Percentiles rank a stretch among this genome's conserved stretches.
Conservation (phyloP, 495 filamentous ascomycete genomes). For the Talaromyces borbonicus region DNA sequence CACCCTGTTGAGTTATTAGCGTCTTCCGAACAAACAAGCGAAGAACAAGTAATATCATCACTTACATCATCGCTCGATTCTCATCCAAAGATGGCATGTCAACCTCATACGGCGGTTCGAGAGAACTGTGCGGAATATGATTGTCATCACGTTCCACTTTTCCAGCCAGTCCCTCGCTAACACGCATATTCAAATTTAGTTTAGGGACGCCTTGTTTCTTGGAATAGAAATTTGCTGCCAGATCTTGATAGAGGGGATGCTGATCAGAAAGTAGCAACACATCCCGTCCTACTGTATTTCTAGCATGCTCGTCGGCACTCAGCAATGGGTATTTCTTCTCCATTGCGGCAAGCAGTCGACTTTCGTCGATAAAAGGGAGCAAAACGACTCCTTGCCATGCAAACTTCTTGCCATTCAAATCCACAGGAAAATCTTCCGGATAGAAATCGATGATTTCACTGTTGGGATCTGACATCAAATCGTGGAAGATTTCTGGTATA, state of each 20-base stretch:
- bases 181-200: conserved; percentile 58
- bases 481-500: conserved; percentile 76
- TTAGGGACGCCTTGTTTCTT: conserved; percentile 63
- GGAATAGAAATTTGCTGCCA: conserved; percentile 76
- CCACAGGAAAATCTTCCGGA: conserved; percentile 83
- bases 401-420: conserved; percentile 97
- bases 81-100: conserved; percentile 69
- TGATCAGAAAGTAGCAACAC: conserved; percentile 73
- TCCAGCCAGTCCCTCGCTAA: conserved; percentile 74
- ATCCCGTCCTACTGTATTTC: conserved; percentile 75
- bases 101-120: conserved; percentile 55
- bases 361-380: conserved; percentile 93
- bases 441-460: conserved; percentile 97
- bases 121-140: conserved; percentile 63
- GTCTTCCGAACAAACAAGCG: background rate
- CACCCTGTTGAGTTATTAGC: conserved; percentile 44
- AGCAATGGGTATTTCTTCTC: conserved; percentile 70
- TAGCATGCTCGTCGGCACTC: conserved; percentile 61
- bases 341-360: conserved; percentile 75
- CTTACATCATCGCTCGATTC: conserved; percentile 74
- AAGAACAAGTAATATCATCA: conserved; percentile 7
- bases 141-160: conserved; percentile 68
- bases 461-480: conserved; percentile 75
- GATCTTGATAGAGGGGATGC: conserved; percentile 72
- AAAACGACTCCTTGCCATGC: conserved; percentile 94